Percentiles rank a stretch among this genome's conserved stretches.
Evolutionary conservation across 306 rosid genomes (phyloP).

Genomic region (Alnus glutinosa): DNA sequence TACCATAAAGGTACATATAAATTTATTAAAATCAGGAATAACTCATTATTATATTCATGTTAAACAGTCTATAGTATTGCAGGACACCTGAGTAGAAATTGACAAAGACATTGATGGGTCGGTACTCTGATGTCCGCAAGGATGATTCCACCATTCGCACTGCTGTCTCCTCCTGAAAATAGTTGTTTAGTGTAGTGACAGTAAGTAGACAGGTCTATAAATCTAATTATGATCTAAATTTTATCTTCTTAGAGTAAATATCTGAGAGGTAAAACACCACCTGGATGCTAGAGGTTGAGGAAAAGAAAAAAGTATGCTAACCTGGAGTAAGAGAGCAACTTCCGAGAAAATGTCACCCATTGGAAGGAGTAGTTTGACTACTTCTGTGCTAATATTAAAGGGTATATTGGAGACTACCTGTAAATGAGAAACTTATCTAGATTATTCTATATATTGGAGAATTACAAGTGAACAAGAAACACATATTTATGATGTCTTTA

Average conservation of each 20-base stretch:
- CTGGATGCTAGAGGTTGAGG: neutral
- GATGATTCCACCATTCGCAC: conserved; percentile 73
- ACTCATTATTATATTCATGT: neutral
- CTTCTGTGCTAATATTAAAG: conserved; percentile 79
- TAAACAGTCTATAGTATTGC: conserved; percentile 13
- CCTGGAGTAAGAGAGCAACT: conserved; percentile 86
- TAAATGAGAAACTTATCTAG: conserved; percentile 21
- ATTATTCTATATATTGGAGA: neutral
- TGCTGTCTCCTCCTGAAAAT: conserved; percentile 83
- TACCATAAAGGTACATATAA: neutral
- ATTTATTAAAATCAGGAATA: neutral
- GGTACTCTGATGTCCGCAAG: conserved; percentile 66
- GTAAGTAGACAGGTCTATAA: neutral
- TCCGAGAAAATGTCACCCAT: conserved; percentile 91
- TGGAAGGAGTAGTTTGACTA: conserved; percentile 83
- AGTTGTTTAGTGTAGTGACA: conserved; percentile 15
- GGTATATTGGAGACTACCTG: conserved; percentile 94
- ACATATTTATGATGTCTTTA: neutral
- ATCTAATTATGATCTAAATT: neutral
- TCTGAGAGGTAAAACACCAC: conserved; percentile 11
- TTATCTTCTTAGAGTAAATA: neutral
- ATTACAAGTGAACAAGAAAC: neutral
- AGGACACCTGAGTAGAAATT: conserved; percentile 81
- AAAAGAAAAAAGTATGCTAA: conserved; percentile 22
- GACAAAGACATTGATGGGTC: conserved; percentile 78